These are phyloP conservation scores for Periconia sp. DNA, from an alignment of 2,329 filamentous ascomycete genomes.

Conservation along the genomic window DNA sequence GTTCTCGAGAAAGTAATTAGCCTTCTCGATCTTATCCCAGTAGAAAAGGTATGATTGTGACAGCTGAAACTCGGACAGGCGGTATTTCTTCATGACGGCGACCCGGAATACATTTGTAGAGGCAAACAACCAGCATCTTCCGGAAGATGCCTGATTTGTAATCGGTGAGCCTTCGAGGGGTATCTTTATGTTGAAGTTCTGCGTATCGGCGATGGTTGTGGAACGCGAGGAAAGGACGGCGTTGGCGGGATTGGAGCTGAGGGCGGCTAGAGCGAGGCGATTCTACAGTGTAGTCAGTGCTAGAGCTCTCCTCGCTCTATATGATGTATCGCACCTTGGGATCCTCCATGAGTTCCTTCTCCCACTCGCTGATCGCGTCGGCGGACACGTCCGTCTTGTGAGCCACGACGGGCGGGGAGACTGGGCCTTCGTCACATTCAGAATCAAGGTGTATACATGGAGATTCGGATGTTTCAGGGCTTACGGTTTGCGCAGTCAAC, in stretches of 20 bases:
- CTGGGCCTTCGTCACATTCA: conserved; percentile 25
- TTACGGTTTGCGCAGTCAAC: conserved; percentile 54
- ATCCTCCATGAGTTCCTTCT: conserved; percentile 66
- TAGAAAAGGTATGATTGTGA: conserved; percentile 89
- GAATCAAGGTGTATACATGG: background rate
- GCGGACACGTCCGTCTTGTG: conserved; percentile 55
- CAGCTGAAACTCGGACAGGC: conserved; percentile 80
- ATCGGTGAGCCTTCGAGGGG: conserved; percentile 82
- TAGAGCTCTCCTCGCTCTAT: too few relatives aligned
- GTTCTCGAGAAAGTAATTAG: conserved; percentile 87
- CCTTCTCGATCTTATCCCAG: conserved; percentile 93
- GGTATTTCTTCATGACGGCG: conserved; percentile 84
- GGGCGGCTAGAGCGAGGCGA: conserved; percentile 76
- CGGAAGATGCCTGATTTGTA: conserved; percentile 82
- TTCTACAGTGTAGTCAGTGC: conserved; percentile 48
- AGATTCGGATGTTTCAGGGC: conserved; percentile 5
- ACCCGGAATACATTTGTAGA: conserved; percentile 90
- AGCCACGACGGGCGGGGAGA: conserved; percentile 29
- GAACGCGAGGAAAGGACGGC: conserved; percentile 69
- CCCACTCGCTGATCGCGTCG: conserved; percentile 62
- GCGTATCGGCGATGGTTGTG: conserved; percentile 70
- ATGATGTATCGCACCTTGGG: conserved; percentile 62
- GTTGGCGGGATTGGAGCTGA: conserved; percentile 71
- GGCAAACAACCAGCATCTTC: conserved; percentile 91
- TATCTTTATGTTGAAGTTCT: conserved; percentile 84